Conservation (phyloP, 495 filamentous ascomycete species). For the Echria macrotheca region DNA sequence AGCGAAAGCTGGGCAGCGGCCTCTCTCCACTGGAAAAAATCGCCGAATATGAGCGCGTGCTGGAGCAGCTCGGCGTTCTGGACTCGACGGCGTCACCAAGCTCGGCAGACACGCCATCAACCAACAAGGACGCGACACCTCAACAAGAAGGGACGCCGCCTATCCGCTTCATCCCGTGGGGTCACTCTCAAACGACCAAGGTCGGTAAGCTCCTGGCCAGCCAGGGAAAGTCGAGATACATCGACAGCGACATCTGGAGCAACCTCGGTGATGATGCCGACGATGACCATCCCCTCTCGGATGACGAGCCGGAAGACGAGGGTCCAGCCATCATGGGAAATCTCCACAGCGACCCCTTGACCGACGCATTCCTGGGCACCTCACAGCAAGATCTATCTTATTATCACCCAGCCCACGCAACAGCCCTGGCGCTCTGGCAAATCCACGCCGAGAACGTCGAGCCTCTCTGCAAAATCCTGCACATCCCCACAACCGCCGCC, state of each 20-base stretch:
- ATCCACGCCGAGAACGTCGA: slow-evolving; percentile 49
- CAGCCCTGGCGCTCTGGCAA: slow-evolving; percentile 46
- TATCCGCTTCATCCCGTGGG: neutral
- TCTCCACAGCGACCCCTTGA: slow-evolving; percentile 8
- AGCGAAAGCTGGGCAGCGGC: slow-evolving; percentile 12
- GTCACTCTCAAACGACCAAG: neutral
- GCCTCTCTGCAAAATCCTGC: slow-evolving; percentile 52
- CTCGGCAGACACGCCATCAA: neutral
- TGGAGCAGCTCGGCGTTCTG: slow-evolving; percentile 2
- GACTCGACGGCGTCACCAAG: neutral
- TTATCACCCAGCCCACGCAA: slow-evolving; percentile 12
- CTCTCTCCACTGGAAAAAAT: neutral
- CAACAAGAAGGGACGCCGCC: slow-evolving; percentile 5
- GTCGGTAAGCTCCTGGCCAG: slow-evolving; percentile 7
- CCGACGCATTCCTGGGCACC: slow-evolving; percentile 4
- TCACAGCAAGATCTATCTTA: neutral
- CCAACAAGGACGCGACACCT: neutral
- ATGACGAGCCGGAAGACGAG: neutral
- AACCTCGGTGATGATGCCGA: slow-evolving; percentile 9
- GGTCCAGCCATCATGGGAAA: neutral
- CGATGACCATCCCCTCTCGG: neutral
- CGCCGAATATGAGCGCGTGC: slow-evolving; percentile 11
- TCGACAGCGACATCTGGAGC: slow-evolving; percentile 13
- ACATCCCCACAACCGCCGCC: slow-evolving; percentile 44
- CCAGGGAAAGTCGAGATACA: slow-evolving; percentile 16